Base-by-base conservation (phyloP, 192 early-diverging fungal genomes). In the Coemansia umbellata region DNA sequence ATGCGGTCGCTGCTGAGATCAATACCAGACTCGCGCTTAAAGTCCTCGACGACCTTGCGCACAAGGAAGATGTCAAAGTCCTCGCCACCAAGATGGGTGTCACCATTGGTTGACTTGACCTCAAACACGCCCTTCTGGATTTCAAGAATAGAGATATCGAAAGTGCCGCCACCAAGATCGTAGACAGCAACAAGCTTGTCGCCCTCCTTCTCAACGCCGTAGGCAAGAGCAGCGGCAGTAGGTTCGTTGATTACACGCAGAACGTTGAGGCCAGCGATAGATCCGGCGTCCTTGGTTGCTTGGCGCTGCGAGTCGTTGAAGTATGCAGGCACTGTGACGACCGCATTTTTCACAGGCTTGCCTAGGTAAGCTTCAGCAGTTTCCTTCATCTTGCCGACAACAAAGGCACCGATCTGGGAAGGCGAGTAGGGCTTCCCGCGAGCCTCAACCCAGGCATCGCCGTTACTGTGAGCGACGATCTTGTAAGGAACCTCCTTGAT, bases 301-400 rank as follows among this genome's bases (percentile, higher is more conserved):
- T 95, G 92, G 81, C 94, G 92, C 79, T 97, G 94, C 44, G 91
- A 91, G 81, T 93, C 91, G 78, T 93, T 93, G 75, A 98, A 98
- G 80, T 98, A 98, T 49, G 96, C 96, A 19, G 96, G 96, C 27
- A 98, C 96, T 33, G 96, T 98, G 60, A 98, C 83, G 35, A 98
- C 93, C 21, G 93, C 92, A 78, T 95, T 84, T 66, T 91, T 85
- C 50, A 88, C 84, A 19, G 83, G 69, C 74, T 87, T 92, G 48
- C 90, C 88, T 32, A 95, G 64, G 57, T 79, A 87, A 21, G 74
- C 78, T 62, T 87, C 85, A 8, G 96, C 93, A 21, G 93, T 96
- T 63, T 99, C 96, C 84, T 96, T 97, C 94, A 99, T 94, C 81
- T 99, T 99, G 62, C 86, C 84, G n/a, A 97, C 83, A n/a, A 96